These are phyloP conservation scores for Fusarium oligoseptatum DNA, from an alignment of 2,329 filamentous ascomycete species.

Conservation along the genomic window DNA sequence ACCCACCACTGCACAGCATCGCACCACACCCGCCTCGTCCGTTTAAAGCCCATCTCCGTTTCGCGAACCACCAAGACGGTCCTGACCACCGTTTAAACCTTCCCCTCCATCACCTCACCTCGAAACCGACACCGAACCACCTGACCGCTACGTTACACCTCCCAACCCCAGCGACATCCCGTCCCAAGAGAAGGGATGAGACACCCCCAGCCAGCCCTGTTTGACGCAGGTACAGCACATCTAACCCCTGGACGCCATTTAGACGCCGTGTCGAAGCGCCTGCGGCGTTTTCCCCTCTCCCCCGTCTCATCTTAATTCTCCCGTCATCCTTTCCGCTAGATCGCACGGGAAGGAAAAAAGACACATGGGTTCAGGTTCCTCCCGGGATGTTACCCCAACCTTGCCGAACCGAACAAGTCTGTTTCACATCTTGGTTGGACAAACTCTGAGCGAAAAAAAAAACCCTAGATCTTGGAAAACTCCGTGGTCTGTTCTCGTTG, in stretches of 20 bases:
- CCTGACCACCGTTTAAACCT: slow-evolving; percentile 4
- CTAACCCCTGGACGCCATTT: background rate
- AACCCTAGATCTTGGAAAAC: background rate
- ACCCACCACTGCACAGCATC: background rate
- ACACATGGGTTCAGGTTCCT: slow-evolving; percentile 9
- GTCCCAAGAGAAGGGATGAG: slow-evolving; percentile 20
- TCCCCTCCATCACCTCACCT: background rate
- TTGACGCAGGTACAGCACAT: slow-evolving; percentile 26
- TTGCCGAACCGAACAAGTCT: slow-evolving; percentile 8
- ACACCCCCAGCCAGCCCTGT: slow-evolving; percentile 12
- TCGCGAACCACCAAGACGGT: slow-evolving; percentile 17
- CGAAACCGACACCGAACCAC: slow-evolving; percentile 18
- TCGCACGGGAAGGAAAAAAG: slow-evolving; percentile 1
- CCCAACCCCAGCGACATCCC: background rate
- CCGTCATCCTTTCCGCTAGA: slow-evolving; percentile 5
- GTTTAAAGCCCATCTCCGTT: background rate
- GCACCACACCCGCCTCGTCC: background rate
- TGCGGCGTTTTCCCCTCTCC: slow-evolving; percentile 16
- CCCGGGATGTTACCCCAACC: slow-evolving; percentile 15
- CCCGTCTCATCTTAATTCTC: slow-evolving; percentile 25
- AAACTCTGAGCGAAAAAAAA: background rate
- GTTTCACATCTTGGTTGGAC: slow-evolving; percentile 14
- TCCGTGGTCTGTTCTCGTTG: background rate
- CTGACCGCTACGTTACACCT: background rate
- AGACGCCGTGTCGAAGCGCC: slow-evolving; percentile 22